These are phyloP conservation scores for Oryza longistaminata DNA, from an alignment of 176 grass and related monocot genomes.

Conservation along the genomic window DNA sequence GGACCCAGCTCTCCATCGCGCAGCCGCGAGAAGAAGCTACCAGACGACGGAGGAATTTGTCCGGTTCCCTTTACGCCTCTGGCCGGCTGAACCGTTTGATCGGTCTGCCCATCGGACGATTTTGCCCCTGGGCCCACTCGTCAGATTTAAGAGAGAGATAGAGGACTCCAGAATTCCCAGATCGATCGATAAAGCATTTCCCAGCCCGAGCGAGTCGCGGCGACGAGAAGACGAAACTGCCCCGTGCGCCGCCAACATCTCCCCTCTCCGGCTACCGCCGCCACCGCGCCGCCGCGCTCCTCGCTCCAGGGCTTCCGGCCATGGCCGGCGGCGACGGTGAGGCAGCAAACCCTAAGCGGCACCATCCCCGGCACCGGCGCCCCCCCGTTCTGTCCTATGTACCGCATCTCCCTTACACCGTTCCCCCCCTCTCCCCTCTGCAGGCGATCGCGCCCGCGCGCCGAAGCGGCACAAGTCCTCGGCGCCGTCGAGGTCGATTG, in stretches of 20 bases:
- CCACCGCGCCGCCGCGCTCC: background rate
- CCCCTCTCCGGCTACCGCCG: too few relatives aligned
- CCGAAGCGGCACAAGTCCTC: constrained; percentile 70
- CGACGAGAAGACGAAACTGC: too few relatives aligned
- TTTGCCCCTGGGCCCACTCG: too few relatives aligned
- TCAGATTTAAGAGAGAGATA: too few relatives aligned
- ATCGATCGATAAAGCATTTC: too few relatives aligned
- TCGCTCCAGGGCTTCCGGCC: constrained; percentile 8
- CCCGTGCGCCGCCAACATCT: too few relatives aligned
- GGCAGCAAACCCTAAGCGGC: constrained; percentile 16
- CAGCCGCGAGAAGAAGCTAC: background rate
- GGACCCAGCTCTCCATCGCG: constrained; percentile 73
- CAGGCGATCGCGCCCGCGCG: constrained; percentile 66
- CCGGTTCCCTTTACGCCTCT: background rate
- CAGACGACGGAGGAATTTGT: background rate
- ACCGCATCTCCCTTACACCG: constrained; percentile 3
- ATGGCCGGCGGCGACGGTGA: constrained; percentile 67
- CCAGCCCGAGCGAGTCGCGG: too few relatives aligned
- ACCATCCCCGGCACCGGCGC: background rate
- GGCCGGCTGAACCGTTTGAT: too few relatives aligned
- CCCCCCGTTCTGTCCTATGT: background rate
- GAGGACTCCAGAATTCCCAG: too few relatives aligned
- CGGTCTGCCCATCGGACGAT: too few relatives aligned
- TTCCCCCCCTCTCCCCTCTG: background rate
- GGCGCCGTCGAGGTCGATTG: constrained; percentile 51